Evolutionary conservation across 176 grass and related monocot species (phyloP), one percentile per base, ranked within the genome.

Genomic region (Canna indica): DNA sequence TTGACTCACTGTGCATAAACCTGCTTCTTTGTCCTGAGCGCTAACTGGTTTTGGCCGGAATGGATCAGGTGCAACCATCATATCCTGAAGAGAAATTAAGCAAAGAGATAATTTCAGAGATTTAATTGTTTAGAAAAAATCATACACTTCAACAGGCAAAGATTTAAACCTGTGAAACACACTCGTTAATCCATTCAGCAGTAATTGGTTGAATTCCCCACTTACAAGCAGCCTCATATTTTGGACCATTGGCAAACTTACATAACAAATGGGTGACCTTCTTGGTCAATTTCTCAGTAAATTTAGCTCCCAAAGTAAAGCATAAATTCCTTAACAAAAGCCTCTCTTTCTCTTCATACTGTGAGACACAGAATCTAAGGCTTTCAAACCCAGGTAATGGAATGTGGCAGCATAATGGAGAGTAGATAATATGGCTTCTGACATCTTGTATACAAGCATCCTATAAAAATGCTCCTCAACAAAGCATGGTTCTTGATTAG

Each of bases 111-210:
- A 57, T 38, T 26, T 45, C 46, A 65, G 57, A 69, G 30, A 41
- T 30, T 6, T 29, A 33, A 57, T 34, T 29, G 11, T 46, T 22
- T 56, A 25, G 47, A 42, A 28, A 32, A 67, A 67, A 36, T 17
- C 24, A 29, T 5, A 11, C 36, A 53, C 46, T 27, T 36, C 44
- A 54, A 38, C 29, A 41, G 36, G 32, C 29, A 5, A 54, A 52
- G 63, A 58, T 24, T 57, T n/a, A 77, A 48, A 95, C 87, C 85
- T 84, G 85, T 72, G 60, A 81, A 66, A 91, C 79, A 82, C 93
- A 96, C 77, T 96, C 88, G 57, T 67, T 88, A 9, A 96, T 77
- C 93, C 93, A 96, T 64, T 96, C 93, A 41, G 35, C 57, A 65
- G 88, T 91, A 62, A 96, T 71, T 31, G 68, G 59, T 73, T 84